Evolutionary conservation across 345 rosid genomes (phyloP), one percentile per base, ranked within the genome.

Genomic region (Rhizophora mangle): DNA sequence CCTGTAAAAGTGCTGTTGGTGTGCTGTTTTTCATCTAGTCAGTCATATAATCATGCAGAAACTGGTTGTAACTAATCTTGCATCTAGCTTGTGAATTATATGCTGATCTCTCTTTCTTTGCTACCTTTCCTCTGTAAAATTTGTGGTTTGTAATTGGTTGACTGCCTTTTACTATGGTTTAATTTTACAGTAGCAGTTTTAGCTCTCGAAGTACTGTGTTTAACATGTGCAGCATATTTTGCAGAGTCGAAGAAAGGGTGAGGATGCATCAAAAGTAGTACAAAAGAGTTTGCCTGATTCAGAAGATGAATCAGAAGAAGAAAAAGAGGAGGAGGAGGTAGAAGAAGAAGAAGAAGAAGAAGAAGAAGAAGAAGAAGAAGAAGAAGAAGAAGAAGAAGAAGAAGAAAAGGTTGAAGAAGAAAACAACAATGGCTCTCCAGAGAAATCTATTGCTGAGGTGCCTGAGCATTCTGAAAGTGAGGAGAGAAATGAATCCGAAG

Each of bases 401-500:
- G 83, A 83, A 61, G 83, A 81, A 73, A 68, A 74, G 15, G 79
- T 77, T 71, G 89, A 77, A 21, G 90, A 81, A 54, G 85, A 72
- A 67, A 72, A 68, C 21, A 74, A 63, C 39, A 72, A 92, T 85
- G 99, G 92, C 51, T 72, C 76, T 74, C 69, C 82, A 7, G 94
- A 86, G 72, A 82, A 85, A 78, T 86, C 89, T 72, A 96, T 87
- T 79, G 78, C 80, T 26, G 88, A 85, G 78, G 81, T 78, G 75
- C 72, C 77, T 9, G 87, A 80, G 59, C 69, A 67, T 63, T 83
- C 93, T 63, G 86, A 82, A 75, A 90, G 89, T 24, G 92, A 88
- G 74, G 96, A 87, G 76, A 86, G 87, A 72, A 73, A 65, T 76
- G 87, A 80, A 64, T 80, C 92, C 24, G 90, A 83, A 43, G 91